Evolutionary conservation across 78 protist species (phyloP).

Genomic region (Guillardia theta): DNA sequence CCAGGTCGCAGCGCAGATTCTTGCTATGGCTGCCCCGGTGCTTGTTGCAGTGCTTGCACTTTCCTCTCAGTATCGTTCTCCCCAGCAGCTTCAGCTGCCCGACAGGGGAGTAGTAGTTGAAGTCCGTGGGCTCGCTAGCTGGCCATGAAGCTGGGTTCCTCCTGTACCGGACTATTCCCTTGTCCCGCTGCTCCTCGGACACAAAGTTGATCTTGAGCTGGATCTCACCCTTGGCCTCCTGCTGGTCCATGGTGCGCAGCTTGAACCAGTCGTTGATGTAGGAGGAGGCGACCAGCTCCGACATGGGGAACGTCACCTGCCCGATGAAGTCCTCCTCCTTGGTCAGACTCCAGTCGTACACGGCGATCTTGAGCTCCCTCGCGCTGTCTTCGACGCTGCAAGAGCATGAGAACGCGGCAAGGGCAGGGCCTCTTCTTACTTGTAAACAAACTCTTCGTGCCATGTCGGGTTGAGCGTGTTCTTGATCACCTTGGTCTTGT

Average conservation of each 20-base stretch:
- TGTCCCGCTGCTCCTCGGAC: not conserved
- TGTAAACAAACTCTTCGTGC: slow-evolving; percentile 21
- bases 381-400: not conserved
- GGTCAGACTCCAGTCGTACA: slow-evolving; percentile 16
- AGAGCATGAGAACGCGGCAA: not conserved
- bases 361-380: not conserved
- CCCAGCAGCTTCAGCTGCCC: not conserved
- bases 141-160: not conserved
- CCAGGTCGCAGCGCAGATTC: slow-evolving; percentile 1
- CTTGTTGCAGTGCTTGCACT: slow-evolving; percentile 11
- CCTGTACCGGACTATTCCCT: not conserved
- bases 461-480: not conserved
- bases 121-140: not conserved
- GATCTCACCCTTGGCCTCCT: not conserved
- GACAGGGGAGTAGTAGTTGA: not conserved
- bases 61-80: not conserved
- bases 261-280: not conserved
- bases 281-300: not conserved
- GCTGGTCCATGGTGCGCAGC: not conserved
- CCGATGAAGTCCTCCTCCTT: slow-evolving; percentile 7
- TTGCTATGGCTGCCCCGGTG: not conserved
- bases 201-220: not conserved
- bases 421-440: not conserved
- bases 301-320: not conserved
- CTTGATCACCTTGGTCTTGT: not conserved